These are phyloP conservation scores for Salvia hispanica DNA, from an alignment of 257 asterid genomes.

Conservation along the genomic window DNA sequence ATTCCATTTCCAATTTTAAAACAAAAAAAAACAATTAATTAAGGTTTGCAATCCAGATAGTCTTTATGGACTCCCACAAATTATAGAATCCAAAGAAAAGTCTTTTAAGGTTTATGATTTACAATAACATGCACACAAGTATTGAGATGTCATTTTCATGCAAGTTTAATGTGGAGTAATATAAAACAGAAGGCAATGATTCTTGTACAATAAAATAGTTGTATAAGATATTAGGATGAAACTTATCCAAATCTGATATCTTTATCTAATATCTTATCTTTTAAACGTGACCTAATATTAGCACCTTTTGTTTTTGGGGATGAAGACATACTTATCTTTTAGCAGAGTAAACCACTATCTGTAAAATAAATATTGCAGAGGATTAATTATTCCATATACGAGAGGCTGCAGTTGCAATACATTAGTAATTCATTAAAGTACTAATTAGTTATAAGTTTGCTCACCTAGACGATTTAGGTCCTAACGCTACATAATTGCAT, in stretches of 20 bases:
- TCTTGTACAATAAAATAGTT: too few species aligned
- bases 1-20: not conserved
- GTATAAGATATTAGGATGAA: not conserved
- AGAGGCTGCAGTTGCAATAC: not conserved
- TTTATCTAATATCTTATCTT: not conserved
- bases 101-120: too few species aligned
- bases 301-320: slow-evolving; percentile 7
- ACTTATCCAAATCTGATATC: slow-evolving; percentile 24
- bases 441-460: not conserved
- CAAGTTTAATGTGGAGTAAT: too few species aligned
- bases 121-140: too few species aligned
- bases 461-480: slow-evolving; percentile 2
- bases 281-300: not conserved
- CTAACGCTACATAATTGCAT: not conserved
- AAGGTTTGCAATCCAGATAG: too few species aligned
- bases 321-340: slow-evolving; percentile 15
- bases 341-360: slow-evolving; percentile 10
- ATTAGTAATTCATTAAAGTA: not conserved
- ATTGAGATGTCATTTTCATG: too few species aligned
- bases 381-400: too few species aligned
- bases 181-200: too few species aligned
- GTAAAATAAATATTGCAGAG: not conserved
- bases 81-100: not conserved
- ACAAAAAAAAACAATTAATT: too few species aligned
- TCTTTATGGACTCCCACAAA: too few species aligned